Percentiles rank a stretch among this genome's conserved stretches.
phyloP scores from a whole-genome alignment of 2,329 filamentous ascomycete genomes.

The Aureobasidium melanogenum region DNA sequence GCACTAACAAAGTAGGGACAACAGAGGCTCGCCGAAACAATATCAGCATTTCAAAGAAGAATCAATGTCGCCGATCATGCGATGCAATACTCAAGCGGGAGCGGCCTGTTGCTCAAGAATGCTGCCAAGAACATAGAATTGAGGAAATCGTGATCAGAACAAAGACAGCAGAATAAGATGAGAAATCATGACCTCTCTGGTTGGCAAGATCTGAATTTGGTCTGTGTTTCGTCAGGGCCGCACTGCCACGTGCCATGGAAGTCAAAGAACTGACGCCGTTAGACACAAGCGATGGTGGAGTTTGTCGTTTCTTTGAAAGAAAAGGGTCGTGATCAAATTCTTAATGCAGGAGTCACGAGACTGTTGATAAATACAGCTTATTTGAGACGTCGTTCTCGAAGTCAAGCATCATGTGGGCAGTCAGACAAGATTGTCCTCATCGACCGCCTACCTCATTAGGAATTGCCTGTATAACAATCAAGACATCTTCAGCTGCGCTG shows the following conservation, averaged over 20 bases:
- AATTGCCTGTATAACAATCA: not conserved
- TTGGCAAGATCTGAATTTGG: not conserved
- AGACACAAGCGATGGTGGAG: not conserved
- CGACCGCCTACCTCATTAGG: not conserved
- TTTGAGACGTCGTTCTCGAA: not conserved
- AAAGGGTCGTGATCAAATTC: not conserved
- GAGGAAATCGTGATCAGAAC: too few species aligned
- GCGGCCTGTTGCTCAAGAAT: not conserved
- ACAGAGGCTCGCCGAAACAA: not conserved
- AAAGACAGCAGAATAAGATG: too few species aligned
- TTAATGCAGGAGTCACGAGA: not conserved
- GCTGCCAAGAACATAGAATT: too few species aligned
- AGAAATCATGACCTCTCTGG: not conserved
- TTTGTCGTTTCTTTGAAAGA: not conserved
- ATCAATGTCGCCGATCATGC: too few species aligned
- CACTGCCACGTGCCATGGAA: not conserved
- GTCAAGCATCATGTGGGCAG: not conserved
- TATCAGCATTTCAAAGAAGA: not conserved
- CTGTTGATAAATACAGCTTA: not conserved
- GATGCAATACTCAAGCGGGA: too few species aligned
- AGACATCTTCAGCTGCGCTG: not conserved
- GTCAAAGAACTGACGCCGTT: not conserved
- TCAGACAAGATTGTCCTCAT: not conserved
- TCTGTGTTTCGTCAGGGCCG: not conserved
- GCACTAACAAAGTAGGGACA: too few species aligned